phyloP scores from a whole-genome alignment of 192 early-diverging fungal species.

The Coemansia sp. region DNA sequence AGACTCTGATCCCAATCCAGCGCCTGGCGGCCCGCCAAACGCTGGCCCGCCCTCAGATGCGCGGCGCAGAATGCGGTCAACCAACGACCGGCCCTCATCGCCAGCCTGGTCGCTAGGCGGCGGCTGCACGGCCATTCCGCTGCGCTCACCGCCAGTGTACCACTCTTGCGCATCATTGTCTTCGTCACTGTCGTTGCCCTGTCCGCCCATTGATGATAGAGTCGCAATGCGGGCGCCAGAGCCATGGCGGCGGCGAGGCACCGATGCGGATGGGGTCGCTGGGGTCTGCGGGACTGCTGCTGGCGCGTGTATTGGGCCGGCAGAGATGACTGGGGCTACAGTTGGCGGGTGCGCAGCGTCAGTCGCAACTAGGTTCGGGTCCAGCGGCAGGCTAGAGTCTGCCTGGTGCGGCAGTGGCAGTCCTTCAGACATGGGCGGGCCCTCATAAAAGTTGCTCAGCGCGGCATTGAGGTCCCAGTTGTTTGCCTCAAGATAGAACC shows the following conservation, averaged over 20 bases:
- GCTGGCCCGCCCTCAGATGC: slow-evolving; percentile 33
- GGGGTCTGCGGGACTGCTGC: slow-evolving; percentile 9
- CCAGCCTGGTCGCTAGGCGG: slow-evolving; percentile 12
- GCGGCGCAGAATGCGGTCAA: slow-evolving; percentile 48
- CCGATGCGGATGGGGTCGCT: slow-evolving; percentile 22
- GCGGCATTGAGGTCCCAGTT: slow-evolving; percentile 78
- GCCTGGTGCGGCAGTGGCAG: slow-evolving; percentile 35
- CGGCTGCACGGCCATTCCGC: slow-evolving; percentile 62
- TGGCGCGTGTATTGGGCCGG: slow-evolving; percentile 16
- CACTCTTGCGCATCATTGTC: slow-evolving; percentile 49
- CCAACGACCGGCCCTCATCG: slow-evolving; percentile 32
- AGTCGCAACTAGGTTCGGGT: slow-evolving; percentile 30
- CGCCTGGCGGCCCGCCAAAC: not conserved
- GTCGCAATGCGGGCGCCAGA: slow-evolving; percentile 52
- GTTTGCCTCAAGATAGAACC: slow-evolving; percentile 73
- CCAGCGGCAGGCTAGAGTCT: slow-evolving; percentile 39
- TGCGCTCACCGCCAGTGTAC: slow-evolving; percentile 94
- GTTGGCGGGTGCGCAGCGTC: slow-evolving; percentile 10
- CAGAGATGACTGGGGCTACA: slow-evolving; percentile 41
- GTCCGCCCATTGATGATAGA: slow-evolving; percentile 31
- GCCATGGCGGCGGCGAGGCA: slow-evolving; percentile 47
- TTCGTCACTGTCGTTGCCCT: slow-evolving; percentile 11
- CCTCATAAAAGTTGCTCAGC: slow-evolving; percentile 69
- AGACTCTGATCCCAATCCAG: not conserved
- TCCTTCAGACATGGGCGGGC: slow-evolving; percentile 54